Evolutionary conservation across 106 monocot species (phyloP).

Genomic region (Acorus calamus): DNA sequence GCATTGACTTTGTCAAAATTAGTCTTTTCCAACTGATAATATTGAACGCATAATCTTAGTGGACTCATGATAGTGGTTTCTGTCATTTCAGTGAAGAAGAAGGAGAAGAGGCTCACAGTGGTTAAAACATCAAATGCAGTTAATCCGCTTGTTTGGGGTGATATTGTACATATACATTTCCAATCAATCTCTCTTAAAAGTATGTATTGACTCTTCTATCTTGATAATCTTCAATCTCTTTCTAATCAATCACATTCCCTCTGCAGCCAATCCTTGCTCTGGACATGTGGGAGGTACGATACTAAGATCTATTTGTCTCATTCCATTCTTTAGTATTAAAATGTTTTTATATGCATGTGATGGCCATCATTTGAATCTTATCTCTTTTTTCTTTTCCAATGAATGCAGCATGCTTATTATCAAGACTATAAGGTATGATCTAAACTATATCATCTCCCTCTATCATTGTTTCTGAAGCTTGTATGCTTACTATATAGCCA

Average conservation of each 20-base stretch:
- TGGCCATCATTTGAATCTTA: not conserved
- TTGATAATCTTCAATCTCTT: not conserved
- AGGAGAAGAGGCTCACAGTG: conserved; percentile 65
- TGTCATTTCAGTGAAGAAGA: conserved; percentile 46
- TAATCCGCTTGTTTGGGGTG: conserved; percentile 72
- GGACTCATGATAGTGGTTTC: too few relatives aligned
- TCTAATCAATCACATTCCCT: conserved; percentile 2
- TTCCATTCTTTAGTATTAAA: too few relatives aligned
- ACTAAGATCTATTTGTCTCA: not conserved
- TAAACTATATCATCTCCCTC: not conserved
- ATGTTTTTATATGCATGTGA: not conserved
- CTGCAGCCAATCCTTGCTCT: conserved; percentile 74
- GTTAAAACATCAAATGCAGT: conserved; percentile 78
- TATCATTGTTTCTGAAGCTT: not conserved
- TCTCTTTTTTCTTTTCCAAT: conserved; percentile 5
- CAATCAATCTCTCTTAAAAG: not conserved
- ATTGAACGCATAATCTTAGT: too few relatives aligned
- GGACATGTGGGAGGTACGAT: conserved; percentile 96
- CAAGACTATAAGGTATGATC: conserved; percentile 79
- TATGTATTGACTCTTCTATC: not conserved
- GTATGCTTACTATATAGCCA: too few relatives aligned
- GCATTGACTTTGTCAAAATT: too few relatives aligned
- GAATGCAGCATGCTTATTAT: conserved; percentile 84
- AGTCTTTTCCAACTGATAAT: too few relatives aligned
- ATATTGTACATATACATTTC: conserved; percentile 50